A percentile compares a stretch with the other conserved stretches of the same genome.
Evolutionary conservation across 345 rosid genomes (phyloP).

Genomic region (Alliaria petiolata): DNA sequence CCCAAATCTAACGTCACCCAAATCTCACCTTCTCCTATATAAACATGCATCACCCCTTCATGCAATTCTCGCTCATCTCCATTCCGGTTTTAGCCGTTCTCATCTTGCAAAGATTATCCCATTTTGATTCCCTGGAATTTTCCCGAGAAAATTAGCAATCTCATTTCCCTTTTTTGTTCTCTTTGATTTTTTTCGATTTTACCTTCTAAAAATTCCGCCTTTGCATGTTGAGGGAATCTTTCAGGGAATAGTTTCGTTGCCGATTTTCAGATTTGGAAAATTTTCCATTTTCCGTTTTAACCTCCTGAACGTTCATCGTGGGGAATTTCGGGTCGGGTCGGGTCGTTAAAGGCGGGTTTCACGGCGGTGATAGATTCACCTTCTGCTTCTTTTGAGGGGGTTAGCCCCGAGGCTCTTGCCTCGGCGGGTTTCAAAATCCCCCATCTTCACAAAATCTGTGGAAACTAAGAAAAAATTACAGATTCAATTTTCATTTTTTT

Average conservation of each 20-base stretch:
- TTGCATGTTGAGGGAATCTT: conserved; percentile 24
- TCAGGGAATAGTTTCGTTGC: conserved; percentile 20
- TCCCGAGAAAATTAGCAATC: conserved; percentile 22
- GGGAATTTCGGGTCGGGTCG: conserved; percentile 38
- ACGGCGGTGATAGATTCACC: conserved; percentile 48
- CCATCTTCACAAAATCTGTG: conserved; percentile 44
- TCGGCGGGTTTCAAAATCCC: conserved; percentile 96
- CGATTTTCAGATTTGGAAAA: neutral
- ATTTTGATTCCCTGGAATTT: neutral
- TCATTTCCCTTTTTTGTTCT: neutral
- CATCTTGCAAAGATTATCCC: neutral
- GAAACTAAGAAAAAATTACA: neutral
- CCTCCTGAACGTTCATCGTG: conserved; percentile 43
- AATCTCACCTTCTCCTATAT: conserved; percentile 38
- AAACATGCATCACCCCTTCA: conserved; percentile 34
- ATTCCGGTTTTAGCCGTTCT: neutral
- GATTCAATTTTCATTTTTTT: neutral
- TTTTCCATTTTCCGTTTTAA: neutral
- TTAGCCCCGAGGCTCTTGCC: conserved; percentile 98
- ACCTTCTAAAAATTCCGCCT: conserved; percentile 1
- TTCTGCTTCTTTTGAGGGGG: conserved; percentile 96
- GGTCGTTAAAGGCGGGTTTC: conserved; percentile 40
- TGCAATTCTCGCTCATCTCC: conserved; percentile 57
- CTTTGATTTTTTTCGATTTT: neutral
- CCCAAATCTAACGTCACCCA: conserved; percentile 1